These are phyloP conservation scores for Aegle marmelos DNA, from an alignment of 345 rosid genomes.

Conservation along the genomic window DNA sequence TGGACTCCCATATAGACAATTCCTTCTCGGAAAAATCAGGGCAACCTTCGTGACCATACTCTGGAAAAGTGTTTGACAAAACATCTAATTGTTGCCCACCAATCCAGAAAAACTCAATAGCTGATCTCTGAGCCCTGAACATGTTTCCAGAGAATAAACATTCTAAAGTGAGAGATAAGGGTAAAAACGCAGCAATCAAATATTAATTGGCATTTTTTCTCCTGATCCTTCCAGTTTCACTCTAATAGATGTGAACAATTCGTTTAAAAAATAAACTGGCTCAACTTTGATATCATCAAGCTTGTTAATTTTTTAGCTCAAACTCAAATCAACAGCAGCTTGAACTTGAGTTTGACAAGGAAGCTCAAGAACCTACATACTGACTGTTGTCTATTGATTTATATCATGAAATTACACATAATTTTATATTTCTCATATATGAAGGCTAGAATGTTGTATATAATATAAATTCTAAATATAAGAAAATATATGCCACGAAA, in stretches of 20 bases:
- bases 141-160: slow-evolving; percentile 13
- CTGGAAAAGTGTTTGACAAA: slow-evolving; percentile 27
- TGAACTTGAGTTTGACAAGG: not conserved
- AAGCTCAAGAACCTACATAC: not conserved
- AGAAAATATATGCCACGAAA: not conserved
- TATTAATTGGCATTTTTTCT: not conserved
- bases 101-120: slow-evolving; percentile 83
- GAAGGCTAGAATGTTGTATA: not conserved
- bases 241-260: not conserved
- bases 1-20: slow-evolving; percentile 60
- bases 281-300: not conserved
- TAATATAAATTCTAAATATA: not conserved
- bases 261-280: not conserved
- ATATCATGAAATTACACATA: not conserved
- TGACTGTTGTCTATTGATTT: not conserved
- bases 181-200: not conserved
- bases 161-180: not conserved
- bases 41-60: slow-evolving; percentile 35
- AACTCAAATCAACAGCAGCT: not conserved
- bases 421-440: not conserved
- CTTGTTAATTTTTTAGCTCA: not conserved
- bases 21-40: slow-evolving; percentile 50
- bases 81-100: slow-evolving; percentile 63
- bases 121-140: slow-evolving; percentile 79
- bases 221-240: not conserved